phyloP scores from a whole-genome alignment of 768 basidiomycete genomes.

The Rhizopogon vesiculosus region DNA sequence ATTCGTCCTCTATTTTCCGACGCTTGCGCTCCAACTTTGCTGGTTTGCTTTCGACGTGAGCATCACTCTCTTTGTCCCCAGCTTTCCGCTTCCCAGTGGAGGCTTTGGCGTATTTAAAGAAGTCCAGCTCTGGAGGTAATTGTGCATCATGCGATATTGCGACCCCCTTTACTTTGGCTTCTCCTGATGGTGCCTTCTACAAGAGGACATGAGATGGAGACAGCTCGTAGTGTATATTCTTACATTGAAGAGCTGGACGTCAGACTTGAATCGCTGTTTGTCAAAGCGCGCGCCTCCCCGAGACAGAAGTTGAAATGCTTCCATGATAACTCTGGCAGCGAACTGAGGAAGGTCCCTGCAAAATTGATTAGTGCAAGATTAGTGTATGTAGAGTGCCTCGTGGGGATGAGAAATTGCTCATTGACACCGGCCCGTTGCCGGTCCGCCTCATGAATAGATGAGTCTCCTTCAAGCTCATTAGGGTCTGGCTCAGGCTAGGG shows the following conservation, averaged over 20 bases:
- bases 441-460: no score
- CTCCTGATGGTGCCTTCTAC: constrained; percentile 21
- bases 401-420: no score
- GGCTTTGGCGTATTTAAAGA: constrained; percentile 81
- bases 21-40: constrained; percentile 19
- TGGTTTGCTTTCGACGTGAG: constrained; percentile 7
- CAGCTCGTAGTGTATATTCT: constrained; percentile 10
- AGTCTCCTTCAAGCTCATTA: no score
- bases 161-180: constrained; percentile 18
- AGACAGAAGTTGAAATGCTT: constrained; percentile 87
- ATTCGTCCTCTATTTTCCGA: constrained; percentile 21
- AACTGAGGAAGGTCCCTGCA: neutral
- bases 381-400: no score
- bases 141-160: constrained; percentile 33
- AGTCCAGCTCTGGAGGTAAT: constrained; percentile 79
- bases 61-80: constrained; percentile 11
- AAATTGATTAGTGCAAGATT: neutral
- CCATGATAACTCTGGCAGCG: constrained; percentile 40
- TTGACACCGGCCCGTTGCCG: no score
- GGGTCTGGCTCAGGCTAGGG: no score
- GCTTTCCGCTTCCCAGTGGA: constrained; percentile 49
- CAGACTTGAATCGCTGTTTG: constrained; percentile 66
- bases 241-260: constrained; percentile 70
- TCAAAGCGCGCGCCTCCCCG: constrained; percentile 82
- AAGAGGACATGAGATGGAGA: neutral